Evolutionary conservation across 1,139 yeast genomes (phyloP).

Genomic region (Entelexis paramagnoliae): DNA sequence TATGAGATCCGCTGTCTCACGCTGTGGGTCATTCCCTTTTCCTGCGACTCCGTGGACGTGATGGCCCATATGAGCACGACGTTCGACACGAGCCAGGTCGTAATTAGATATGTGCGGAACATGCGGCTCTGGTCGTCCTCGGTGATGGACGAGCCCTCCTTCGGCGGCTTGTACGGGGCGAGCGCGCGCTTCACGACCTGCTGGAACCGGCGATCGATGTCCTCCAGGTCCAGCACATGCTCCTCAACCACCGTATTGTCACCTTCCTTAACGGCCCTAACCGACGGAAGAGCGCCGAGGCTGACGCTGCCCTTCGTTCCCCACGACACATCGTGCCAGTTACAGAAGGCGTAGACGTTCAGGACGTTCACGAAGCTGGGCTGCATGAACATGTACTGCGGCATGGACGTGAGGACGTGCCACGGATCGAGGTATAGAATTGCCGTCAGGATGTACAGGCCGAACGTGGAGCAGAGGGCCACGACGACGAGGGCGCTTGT

Average conservation of each 20-base stretch:
- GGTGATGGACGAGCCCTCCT: conserved; percentile 31
- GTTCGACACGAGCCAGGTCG: conserved; percentile 70
- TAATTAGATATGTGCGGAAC: conserved; percentile 71
- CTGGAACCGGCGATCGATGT: conserved; percentile 43
- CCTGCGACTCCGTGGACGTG: conserved; percentile 29
- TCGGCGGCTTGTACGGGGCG: conserved; percentile 35
- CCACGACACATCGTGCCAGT: conserved; percentile 85
- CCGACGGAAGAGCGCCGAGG: conserved; percentile 51
- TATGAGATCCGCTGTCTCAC: conserved; percentile 38
- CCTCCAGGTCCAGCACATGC: conserved; percentile 61
- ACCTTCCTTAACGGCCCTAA: conserved; percentile 43
- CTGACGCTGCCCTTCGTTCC: conserved; percentile 86
- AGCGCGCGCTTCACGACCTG: conserved; percentile 36
- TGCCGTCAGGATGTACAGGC: conserved; percentile 62
- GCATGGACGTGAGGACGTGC: conserved; percentile 74
- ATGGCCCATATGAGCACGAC: conserved; percentile 63
- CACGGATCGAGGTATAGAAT: conserved; percentile 81
- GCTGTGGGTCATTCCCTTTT: conserved; percentile 31
- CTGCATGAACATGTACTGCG: conserved; percentile 59
- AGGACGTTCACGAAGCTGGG: conserved; percentile 71
- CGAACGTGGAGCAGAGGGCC: conserved; percentile 84
- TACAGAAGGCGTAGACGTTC: conserved; percentile 75
- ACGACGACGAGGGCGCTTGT: conserved; percentile 49
- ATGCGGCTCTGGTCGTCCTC: conserved; percentile 53
- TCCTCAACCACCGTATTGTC: conserved; percentile 67